Evolutionary conservation across 352 stramenopile genomes (phyloP).

Genomic region (Pythium aquatile): DNA sequence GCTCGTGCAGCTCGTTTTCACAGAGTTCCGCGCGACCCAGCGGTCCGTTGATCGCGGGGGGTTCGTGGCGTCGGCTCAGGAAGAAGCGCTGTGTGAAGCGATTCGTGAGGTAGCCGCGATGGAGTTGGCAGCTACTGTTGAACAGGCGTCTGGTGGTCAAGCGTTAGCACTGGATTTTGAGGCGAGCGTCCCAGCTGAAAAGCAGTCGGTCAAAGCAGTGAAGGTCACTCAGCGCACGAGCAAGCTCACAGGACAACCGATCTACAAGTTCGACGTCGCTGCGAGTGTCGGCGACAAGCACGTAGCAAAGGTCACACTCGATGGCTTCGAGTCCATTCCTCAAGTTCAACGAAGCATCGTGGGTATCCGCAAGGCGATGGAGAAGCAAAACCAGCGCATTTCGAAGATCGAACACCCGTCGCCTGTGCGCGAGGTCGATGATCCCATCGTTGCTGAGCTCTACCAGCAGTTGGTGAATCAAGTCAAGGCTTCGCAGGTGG

Average conservation of each 20-base stretch:
- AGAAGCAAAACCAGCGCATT: slow-evolving; percentile 4
- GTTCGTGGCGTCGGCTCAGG: neutral
- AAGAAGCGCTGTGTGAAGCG: neutral
- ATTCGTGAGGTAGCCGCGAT: slow-evolving; percentile 11
- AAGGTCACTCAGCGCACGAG: slow-evolving; percentile 15
- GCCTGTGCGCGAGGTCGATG: slow-evolving; percentile 8
- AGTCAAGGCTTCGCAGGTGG: slow-evolving; percentile 6
- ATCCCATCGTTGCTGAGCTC: slow-evolving; percentile 25
- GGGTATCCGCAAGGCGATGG: slow-evolving; percentile 8
- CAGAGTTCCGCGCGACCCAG: slow-evolving; percentile 19
- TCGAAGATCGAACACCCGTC: slow-evolving; percentile 12
- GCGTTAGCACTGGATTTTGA: neutral
- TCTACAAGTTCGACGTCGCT: slow-evolving; percentile 24
- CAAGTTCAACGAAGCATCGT: slow-evolving; percentile 8
- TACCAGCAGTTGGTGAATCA: slow-evolving; percentile 19
- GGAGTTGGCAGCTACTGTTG: slow-evolving; percentile 2
- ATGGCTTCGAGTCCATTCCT: slow-evolving; percentile 23
- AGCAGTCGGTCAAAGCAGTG: slow-evolving; percentile 6
- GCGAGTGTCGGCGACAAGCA: slow-evolving; percentile 19
- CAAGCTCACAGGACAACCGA: slow-evolving; percentile 15
- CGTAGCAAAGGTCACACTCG: slow-evolving; percentile 10
- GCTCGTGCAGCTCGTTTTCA: slow-evolving; percentile 16
- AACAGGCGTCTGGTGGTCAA: neutral
- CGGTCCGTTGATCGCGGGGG: neutral
- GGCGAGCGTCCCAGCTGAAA: neutral